Evolutionary conservation across 2,329 filamentous ascomycete genomes (phyloP).

Genomic region (Hypocrella siamensis): DNA sequence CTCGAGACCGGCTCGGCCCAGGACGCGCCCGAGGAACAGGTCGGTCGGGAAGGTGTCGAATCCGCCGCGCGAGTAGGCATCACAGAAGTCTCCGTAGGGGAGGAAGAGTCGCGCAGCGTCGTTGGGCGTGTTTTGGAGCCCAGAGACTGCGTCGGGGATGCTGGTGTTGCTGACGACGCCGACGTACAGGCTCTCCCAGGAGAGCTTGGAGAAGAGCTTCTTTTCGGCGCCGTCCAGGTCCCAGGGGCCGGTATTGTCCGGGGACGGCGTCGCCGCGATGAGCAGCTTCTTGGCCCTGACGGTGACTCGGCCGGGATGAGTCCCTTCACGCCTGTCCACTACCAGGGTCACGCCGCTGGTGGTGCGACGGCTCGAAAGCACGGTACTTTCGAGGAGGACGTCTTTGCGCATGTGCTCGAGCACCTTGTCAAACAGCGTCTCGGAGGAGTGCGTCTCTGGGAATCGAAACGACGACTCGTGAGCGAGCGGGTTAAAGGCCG

Average conservation of each 20-base stretch:
- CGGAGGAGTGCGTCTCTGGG: conserved; percentile 1
- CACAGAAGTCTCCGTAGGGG: background rate
- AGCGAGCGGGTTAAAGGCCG: background rate
- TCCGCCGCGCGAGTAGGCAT: background rate
- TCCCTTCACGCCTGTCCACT: background rate
- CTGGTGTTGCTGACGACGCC: conserved; percentile 9
- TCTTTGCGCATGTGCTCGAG: background rate
- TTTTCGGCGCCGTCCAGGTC: conserved; percentile 11
- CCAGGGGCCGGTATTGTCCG: conserved; percentile 9
- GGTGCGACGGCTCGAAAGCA: background rate
- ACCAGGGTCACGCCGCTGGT: background rate
- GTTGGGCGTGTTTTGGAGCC: conserved; percentile 1
- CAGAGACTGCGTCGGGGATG: background rate
- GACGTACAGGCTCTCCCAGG: conserved; percentile 8
- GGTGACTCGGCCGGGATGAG: too few relatives aligned
- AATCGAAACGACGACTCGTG: background rate
- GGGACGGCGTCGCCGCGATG: conserved; percentile 12
- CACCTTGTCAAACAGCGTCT: conserved; percentile 1
- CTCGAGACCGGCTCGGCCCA: background rate
- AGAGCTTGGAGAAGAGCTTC: conserved; percentile 11
- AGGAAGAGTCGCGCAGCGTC: background rate
- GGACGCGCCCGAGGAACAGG: background rate
- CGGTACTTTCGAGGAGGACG: conserved; percentile 1
- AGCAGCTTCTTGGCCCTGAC: conserved; percentile 12
- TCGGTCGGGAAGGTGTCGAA: background rate